Base-by-base conservation (phyloP, 257 asterid species). In the Solanum bulbocastanum region DNA sequence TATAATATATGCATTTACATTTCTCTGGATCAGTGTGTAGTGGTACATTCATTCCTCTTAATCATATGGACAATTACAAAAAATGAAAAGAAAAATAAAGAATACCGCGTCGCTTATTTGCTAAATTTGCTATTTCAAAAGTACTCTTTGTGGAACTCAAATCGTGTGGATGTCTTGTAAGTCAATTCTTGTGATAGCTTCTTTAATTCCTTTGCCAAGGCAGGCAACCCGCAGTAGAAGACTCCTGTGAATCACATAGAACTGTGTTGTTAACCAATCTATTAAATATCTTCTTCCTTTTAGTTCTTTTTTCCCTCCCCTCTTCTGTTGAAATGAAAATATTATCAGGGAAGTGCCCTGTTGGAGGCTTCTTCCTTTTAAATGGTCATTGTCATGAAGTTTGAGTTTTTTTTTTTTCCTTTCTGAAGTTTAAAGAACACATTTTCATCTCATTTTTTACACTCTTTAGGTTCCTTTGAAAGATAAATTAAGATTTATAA, bases 141-240 rank as follows among this genome's bases (percentile, higher is more conserved):
- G 91, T 91, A 93, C 86, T 94, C 98, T 92, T 95, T 95, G 89
- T 94, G 98, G 90, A 94, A 95, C 85, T 94, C 98, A 65, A 95
- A 94, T 79, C 98, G 91, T 35, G 98, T 95, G 36, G 98, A 91
- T 81, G 98, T 95, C 91, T 94, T 93, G 90, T 91, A 91, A 42
- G 92, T 95, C 89, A 95, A 33, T 92, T 93, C 96, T 86, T 93
- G 94, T 65, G 98, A 93, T 83, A 93, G 90, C 87, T 93, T 92
- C 91, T 92, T 94, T 86, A 95, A 91, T 88, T 95, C 98, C 93
- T 95, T 93, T 76, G 98, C 98, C 91, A 95, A 88, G 87, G 90
- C 93, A 15, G 98, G 98, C 94, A 89, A 90, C 86, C 98, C 98
- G 49, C 98, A 95, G 87, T 93, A 94, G 93, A 94, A 95, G 83